Evolutionary conservation across 169 alveolate genomes (phyloP), one percentile per base, ranked within the genome.

Genomic region (Plasmodium ovale): DNA sequence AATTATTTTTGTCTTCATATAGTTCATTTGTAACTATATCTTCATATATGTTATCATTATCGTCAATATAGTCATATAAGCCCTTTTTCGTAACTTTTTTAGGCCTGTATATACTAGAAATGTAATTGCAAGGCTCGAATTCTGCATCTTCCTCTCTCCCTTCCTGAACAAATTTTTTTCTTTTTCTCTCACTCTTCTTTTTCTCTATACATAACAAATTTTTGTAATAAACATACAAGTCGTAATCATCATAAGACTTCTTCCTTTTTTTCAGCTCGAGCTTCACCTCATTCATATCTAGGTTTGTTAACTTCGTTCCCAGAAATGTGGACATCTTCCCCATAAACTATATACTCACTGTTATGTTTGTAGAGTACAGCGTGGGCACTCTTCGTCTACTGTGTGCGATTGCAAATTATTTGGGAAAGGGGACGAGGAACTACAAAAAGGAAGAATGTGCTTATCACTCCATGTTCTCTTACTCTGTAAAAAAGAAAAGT

Each of bases 201-300:
- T 71, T 69, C 56, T 85, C 91, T 2, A 23, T 33, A n/a, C 27
- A 53, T 69, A 85, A 42, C 29, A 85, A 27, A 27, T 68, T 85
- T 59, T 69, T 85, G 73, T 85, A 85, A 72, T 69, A 85, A 23
- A 85, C 87, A 54, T 85, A 85, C 23, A 85, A 68, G 62, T 85
- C 91, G 16, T 85, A 69, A 12, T 85, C 91, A 64, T 85, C 91
- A 60, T 33, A 44, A 62, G 67, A 67, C 39, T 64, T 85, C 33
- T 37, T 54, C 54, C 54, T 70, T 85, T 69, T 64, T 7, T 56
- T 42, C n/a, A 82, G 65, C 47, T 85, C 91, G 19, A 60, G 29
- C 35, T 62, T 70, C 21, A 68, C 42, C n/a, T 85, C 91, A 69
- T 33, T 16, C 51, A 85, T 42, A 3, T 85, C 73, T 16, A 23